These are phyloP conservation scores for Ophiocordyceps robertsii DNA, from an alignment of 2,329 filamentous ascomycete genomes.

Conservation along the genomic window DNA sequence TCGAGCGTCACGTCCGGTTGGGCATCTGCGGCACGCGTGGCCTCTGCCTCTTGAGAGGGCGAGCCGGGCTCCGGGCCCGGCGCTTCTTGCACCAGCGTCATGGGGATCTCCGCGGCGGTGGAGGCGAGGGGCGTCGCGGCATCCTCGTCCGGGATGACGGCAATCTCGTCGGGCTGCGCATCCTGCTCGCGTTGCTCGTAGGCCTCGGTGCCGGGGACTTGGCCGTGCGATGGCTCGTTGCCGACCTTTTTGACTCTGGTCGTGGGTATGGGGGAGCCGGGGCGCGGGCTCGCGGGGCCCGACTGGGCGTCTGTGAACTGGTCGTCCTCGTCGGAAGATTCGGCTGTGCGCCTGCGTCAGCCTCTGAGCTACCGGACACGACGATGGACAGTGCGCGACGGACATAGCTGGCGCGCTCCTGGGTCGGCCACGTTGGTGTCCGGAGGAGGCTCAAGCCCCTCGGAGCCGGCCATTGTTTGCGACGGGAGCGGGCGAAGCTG, in stretches of 20 bases:
- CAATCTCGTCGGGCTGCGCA: slow-evolving; percentile 47
- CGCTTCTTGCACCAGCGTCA: slow-evolving; percentile 41
- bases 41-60: slow-evolving; percentile 28
- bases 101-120: slow-evolving; percentile 7
- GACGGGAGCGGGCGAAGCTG: neutral
- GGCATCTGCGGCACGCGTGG: slow-evolving; percentile 36
- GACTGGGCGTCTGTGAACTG: slow-evolving; percentile 57
- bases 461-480: slow-evolving; percentile 14
- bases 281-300: slow-evolving; percentile 26
- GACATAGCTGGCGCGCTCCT: slow-evolving; percentile 48
- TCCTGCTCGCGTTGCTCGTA: slow-evolving; percentile 42
- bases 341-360: slow-evolving; percentile 15
- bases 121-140: slow-evolving; percentile 10
- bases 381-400: slow-evolving; percentile 2
- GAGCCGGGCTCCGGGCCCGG: slow-evolving; percentile 26
- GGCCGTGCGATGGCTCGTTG: slow-evolving; percentile 36
- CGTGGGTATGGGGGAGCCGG: slow-evolving; percentile 40
- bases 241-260: slow-evolving; percentile 46
- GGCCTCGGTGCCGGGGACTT: slow-evolving; percentile 47
- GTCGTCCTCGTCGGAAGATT: slow-evolving; percentile 52
- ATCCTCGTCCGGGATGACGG: slow-evolving; percentile 23
- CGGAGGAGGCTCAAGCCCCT: slow-evolving; percentile 18
- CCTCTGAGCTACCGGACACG: neutral
- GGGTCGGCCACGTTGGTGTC: slow-evolving; percentile 31
- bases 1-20: slow-evolving; percentile 36